Evolutionary conservation across 495 filamentous ascomycete genomes (phyloP).

Genomic region (Hyphodiscus hymeniophilus): DNA sequence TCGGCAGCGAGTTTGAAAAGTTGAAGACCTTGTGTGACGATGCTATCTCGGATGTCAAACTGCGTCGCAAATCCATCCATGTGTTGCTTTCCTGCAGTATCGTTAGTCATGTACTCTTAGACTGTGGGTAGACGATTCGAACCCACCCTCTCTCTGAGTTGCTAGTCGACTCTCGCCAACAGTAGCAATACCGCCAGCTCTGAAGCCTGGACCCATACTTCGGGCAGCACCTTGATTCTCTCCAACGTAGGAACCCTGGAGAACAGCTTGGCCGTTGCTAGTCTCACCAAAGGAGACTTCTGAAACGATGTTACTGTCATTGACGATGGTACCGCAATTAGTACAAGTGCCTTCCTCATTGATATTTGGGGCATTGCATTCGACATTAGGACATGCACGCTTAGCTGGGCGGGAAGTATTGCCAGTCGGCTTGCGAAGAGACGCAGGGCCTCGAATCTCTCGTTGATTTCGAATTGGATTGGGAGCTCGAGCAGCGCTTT

Average conservation of each 20-base stretch:
- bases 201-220: conserved; percentile 44
- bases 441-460: conserved; percentile 14
- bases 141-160: conserved; percentile 55
- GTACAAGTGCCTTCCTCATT: conserved; percentile 55
- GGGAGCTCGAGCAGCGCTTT: not conserved
- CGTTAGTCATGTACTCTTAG: conserved; percentile 2
- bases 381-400: conserved; percentile 28
- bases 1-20: conserved; percentile 71
- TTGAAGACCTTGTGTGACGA: conserved; percentile 54
- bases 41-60: conserved; percentile 47
- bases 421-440: conserved; percentile 7
- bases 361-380: conserved; percentile 31
- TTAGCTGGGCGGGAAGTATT: conserved; percentile 9
- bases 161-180: conserved; percentile 51
- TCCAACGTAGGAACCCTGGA: conserved; percentile 80
- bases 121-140: not conserved
- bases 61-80: conserved; percentile 37
- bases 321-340: conserved; percentile 73
- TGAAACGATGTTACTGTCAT: conserved; percentile 78
- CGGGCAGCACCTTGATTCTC: conserved; percentile 59
- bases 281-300: conserved; percentile 87
- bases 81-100: conserved; percentile 25
- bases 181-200: conserved; percentile 34
- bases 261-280: conserved; percentile 74
- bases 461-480: conserved; percentile 12